A percentile compares a stretch with the other conserved stretches of the same genome.
Conservation (phyloP, 2,329 filamentous ascomycete genomes). For the Arachnopeziza araneosa region DNA sequence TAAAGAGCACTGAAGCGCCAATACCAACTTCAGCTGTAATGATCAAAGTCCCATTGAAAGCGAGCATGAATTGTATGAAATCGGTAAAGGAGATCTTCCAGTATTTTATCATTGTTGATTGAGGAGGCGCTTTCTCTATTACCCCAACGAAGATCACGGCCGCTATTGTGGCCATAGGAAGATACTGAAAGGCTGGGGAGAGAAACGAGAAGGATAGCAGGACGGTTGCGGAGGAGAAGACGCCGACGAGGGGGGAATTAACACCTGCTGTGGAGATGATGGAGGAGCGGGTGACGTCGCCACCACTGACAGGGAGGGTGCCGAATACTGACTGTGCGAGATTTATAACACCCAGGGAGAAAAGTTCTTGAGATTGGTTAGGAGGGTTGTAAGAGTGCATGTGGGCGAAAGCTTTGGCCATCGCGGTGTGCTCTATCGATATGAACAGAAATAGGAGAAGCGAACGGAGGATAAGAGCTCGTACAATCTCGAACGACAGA, state of each 20-base stretch:
- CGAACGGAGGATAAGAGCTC: slow-evolving; percentile 42
- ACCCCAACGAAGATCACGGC: slow-evolving; percentile 52
- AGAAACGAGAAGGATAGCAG: slow-evolving; percentile 57
- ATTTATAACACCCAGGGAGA: slow-evolving; percentile 57
- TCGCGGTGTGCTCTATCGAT: slow-evolving; percentile 60
- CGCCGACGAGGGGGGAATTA: slow-evolving; percentile 53
- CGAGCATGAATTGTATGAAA: slow-evolving; percentile 57
- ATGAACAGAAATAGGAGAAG: slow-evolving; percentile 46
- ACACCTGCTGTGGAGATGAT: slow-evolving; percentile 61
- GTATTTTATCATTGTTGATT: slow-evolving; percentile 43
- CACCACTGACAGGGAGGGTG: slow-evolving; percentile 53
- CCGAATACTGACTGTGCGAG: slow-evolving; percentile 61
- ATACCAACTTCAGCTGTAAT: slow-evolving; percentile 51
- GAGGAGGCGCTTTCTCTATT: slow-evolving; percentile 12
- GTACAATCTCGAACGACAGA: slow-evolving; percentile 38
- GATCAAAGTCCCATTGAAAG: slow-evolving; percentile 60
- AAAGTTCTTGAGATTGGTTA: slow-evolving; percentile 60
- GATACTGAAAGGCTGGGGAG: slow-evolving; percentile 57
- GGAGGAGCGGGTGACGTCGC: slow-evolving; percentile 61
- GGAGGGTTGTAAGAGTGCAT: slow-evolving; percentile 53
- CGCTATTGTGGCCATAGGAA: slow-evolving; percentile 59
- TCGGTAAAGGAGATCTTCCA: slow-evolving; percentile 61
- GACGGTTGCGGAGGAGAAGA: slow-evolving; percentile 56
- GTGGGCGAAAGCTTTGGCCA: slow-evolving; percentile 58
- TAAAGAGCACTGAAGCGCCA: slow-evolving; percentile 10